Conservation (phyloP, 192 early-diverging fungal genomes). For the Backusella parvicylindrica region DNA sequence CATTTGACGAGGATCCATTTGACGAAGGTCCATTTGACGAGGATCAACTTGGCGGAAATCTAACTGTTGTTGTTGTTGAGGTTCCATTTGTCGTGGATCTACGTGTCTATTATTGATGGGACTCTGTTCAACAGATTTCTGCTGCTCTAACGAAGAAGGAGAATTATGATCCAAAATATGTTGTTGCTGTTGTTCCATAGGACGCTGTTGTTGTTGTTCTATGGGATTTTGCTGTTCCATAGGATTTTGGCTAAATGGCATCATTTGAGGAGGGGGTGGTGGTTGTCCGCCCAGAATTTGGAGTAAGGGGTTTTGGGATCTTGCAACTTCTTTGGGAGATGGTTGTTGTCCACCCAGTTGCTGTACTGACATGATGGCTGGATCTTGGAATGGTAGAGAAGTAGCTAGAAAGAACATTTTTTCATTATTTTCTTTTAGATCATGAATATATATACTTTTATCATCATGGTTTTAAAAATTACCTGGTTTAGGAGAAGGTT, state of each 20-base stretch:
- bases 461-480: too few species aligned
- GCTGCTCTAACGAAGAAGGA: background rate
- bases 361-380: constrained; percentile 57
- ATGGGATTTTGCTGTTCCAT: background rate
- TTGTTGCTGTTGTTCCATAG: background rate
- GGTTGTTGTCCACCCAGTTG: background rate
- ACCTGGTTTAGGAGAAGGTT: constrained; percentile 5
- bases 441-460: too few species aligned
- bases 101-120: background rate
- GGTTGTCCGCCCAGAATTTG: constrained; percentile 9
- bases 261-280: constrained; percentile 9
- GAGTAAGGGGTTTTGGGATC: constrained; percentile 6
- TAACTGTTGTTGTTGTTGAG: background rate
- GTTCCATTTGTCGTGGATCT: background rate
- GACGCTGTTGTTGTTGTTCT: background rate
- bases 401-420: constrained; percentile 6
- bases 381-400: constrained; percentile 50
- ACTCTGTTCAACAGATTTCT: background rate
- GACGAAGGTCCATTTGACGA: background rate
- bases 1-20: background rate
- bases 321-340: background rate
- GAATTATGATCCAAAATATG: background rate
- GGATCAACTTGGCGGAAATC: background rate
- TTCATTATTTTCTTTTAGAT: too few species aligned
- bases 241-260: background rate